phyloP scores from a whole-genome alignment of 768 basidiomycete species.

The Trametes punicea region DNA sequence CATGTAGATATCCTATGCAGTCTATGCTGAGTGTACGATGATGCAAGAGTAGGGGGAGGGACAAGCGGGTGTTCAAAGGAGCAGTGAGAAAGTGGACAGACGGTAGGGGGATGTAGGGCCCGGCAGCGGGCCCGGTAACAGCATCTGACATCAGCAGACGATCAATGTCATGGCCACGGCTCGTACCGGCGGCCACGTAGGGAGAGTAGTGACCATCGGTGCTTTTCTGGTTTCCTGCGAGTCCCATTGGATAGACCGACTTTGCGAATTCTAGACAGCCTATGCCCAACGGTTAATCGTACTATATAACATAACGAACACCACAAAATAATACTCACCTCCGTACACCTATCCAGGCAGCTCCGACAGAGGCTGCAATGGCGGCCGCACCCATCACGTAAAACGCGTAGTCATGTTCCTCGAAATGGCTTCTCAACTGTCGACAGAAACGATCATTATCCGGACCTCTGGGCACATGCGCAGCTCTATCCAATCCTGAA shows the following conservation, averaged over 20 bases:
- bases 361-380: slow-evolving; percentile 17
- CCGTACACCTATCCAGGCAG: slow-evolving; percentile 24
- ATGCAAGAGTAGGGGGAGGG: slow-evolving; percentile 1
- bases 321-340: slow-evolving; percentile 11
- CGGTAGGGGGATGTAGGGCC: background rate
- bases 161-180: slow-evolving; percentile 4
- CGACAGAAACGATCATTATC: slow-evolving; percentile 27
- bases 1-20: slow-evolving; percentile 14
- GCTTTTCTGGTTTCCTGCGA: slow-evolving; percentile 16
- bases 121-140: background rate
- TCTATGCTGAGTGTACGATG: slow-evolving; percentile 1
- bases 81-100: background rate
- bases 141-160: background rate
- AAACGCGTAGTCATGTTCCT: slow-evolving; percentile 29
- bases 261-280: slow-evolving; percentile 28
- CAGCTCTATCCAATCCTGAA: slow-evolving; percentile 1
- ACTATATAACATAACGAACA: background rate
- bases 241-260: slow-evolving; percentile 26
- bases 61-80: background rate
- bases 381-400: slow-evolving; percentile 24
- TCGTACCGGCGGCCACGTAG: slow-evolving; percentile 17
- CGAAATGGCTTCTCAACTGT: slow-evolving; percentile 28
- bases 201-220: slow-evolving; percentile 22
- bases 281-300: slow-evolving; percentile 1
- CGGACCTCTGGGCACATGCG: slow-evolving; percentile 7